Percentiles rank a stretch among this genome's conserved stretches.
These are phyloP conservation scores for Neonectria magnoliae DNA, from an alignment of 2,329 filamentous ascomycete genomes.

Conservation along the genomic window DNA sequence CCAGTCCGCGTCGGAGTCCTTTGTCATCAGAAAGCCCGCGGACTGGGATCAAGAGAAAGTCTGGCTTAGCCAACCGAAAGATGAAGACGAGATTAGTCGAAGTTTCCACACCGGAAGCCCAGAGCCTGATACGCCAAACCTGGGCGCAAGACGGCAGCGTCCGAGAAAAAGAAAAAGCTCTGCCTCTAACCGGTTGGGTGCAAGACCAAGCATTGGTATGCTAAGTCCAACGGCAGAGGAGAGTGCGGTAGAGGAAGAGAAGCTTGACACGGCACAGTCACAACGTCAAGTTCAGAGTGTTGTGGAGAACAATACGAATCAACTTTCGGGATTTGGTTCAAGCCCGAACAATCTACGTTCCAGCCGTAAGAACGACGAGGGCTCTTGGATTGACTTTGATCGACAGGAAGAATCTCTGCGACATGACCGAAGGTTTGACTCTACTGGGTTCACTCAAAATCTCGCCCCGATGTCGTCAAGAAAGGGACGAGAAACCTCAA, in stretches of 20 bases:
- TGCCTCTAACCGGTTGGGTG: slow-evolving; percentile 34
- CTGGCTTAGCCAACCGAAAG: slow-evolving; percentile 18
- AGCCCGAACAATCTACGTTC: background rate
- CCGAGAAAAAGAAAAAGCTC: slow-evolving; percentile 34
- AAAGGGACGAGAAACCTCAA: background rate
- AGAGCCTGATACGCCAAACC: slow-evolving; percentile 50
- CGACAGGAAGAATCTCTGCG: background rate
- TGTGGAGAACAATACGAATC: background rate
- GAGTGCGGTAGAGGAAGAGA: slow-evolving; percentile 31
- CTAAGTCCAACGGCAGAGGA: slow-evolving; percentile 49
- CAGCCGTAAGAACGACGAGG: no score
- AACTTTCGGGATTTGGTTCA: no score
- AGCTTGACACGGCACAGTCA: background rate
- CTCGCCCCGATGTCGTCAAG: background rate
- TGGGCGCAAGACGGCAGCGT: slow-evolving; percentile 35
- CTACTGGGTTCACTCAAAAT: background rate
- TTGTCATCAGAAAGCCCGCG: slow-evolving; percentile 50
- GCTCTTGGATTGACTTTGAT: background rate
- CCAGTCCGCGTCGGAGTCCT: slow-evolving; percentile 55
- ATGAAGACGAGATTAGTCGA: slow-evolving; percentile 3
- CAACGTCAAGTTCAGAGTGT: background rate
- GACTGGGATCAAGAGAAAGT: slow-evolving; percentile 45
- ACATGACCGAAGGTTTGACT: background rate
- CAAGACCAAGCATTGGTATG: slow-evolving; percentile 37
- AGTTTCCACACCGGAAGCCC: slow-evolving; percentile 44